Evolutionary conservation across 352 stramenopile species (phyloP), one percentile per base, ranked within the genome.

Genomic region (Phytophthora pistaciae): DNA sequence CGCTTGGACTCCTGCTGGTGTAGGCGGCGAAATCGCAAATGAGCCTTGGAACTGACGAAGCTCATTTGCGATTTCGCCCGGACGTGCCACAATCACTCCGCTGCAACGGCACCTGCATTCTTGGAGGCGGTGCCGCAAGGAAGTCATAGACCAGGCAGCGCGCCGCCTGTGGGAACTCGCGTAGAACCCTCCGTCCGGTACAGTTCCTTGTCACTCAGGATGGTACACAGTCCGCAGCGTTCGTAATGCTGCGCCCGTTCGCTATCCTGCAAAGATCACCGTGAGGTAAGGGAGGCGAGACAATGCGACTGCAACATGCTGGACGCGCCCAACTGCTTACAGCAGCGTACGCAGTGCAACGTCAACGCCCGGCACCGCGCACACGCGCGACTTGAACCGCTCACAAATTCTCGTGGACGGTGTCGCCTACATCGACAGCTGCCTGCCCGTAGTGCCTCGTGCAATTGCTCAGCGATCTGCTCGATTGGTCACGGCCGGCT

Each of bases 21-120:
- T 21, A 11, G 16, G 38, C n/a, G 27, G 56, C 25, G 56, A 61
- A 61, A 59, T 88, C 79, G 78, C 77, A 83, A 80, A 95, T 90
- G 48, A 91, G 71, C 20, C 29, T 29, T 29, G 25, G 25, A 29
- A 29, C 25, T 29, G 25, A 29, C 3, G 25, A 5, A n/a, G n/a
- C n/a, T n/a, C n/a, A n/a, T n/a, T 29, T 29, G 27, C 80, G 76
- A 52, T 91, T 79, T 77, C 80, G n/a, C 91, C 68, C 31, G 75
- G 87, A 66, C 29, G 29, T 33, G 7, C 29, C 29, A 33, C 29
- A 33, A 33, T 33, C 29, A 33, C 29, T 33, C 29, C 92, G 94
- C 14, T 93, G 66, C 72, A 84, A 74, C 0, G 82, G 84, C 56
- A 82, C 64, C 14, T 77, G 57, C 36, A 80, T 70, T 25, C 76